phyloP scores from a whole-genome alignment of 441 rosid genomes.

The Flueggea neowawraea region DNA sequence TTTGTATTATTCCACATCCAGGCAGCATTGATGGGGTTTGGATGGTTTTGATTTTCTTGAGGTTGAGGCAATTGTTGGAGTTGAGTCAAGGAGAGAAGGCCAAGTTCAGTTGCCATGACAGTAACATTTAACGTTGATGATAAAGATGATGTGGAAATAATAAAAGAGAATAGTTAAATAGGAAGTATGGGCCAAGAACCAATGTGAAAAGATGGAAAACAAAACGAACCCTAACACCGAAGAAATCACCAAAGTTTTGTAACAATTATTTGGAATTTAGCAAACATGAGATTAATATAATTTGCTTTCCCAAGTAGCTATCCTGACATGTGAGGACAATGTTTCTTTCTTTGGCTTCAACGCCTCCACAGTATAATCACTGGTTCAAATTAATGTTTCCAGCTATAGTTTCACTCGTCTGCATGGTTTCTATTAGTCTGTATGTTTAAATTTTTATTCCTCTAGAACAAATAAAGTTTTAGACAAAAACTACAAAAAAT shows the following conservation, averaged over 20 bases:
- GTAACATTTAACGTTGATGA: constrained; percentile 27
- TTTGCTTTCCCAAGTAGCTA: constrained; percentile 17
- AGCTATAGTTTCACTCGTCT: too few species aligned
- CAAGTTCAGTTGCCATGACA: constrained; percentile 43
- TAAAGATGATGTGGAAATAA: constrained; percentile 23
- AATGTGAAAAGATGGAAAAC: constrained; percentile 17
- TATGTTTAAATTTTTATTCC: too few species aligned
- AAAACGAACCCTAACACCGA: constrained; percentile 33
- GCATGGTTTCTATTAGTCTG: too few species aligned
- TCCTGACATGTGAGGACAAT: constrained; percentile 21
- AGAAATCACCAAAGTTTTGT: constrained; percentile 26
- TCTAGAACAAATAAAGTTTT: too few species aligned
- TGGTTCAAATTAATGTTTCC: too few species aligned
- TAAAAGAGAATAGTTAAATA: constrained; percentile 31
- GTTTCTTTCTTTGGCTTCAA: constrained; percentile 36
- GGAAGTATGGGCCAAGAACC: constrained; percentile 15
- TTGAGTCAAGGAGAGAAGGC: constrained; percentile 34
- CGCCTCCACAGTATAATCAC: constrained; percentile 17
- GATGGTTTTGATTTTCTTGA: constrained; percentile 21
- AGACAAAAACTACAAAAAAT: too few species aligned
- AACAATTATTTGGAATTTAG: constrained; percentile 32
- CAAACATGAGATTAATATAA: constrained; percentile 13
- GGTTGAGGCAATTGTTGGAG: constrained; percentile 23
- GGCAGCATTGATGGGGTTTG: constrained; percentile 14
- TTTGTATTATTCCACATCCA: constrained; percentile 62